Conservation (phyloP, 192 early-diverging fungal species). For the Globomyces pollinis-pini region DNA sequence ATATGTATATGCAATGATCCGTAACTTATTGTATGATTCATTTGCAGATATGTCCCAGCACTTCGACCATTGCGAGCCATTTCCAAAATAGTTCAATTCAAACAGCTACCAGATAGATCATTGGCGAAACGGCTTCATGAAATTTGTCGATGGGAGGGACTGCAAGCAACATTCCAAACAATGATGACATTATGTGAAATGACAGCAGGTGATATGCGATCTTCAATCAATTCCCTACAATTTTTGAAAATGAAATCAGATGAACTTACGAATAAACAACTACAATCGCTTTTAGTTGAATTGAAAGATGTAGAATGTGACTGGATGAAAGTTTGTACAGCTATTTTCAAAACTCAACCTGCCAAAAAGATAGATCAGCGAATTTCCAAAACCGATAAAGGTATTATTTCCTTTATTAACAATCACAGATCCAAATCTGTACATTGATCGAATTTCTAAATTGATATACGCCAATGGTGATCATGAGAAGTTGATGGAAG, state of each 20-base stretch:
- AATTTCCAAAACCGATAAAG: constrained; percentile 6
- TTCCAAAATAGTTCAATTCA: constrained; percentile 66
- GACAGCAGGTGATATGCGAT: constrained; percentile 80
- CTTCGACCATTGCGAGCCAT: constrained; percentile 76
- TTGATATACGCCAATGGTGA: constrained; percentile 65
- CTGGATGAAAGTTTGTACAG: constrained; percentile 74
- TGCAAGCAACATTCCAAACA: constrained; percentile 65
- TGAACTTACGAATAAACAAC: constrained; percentile 24
- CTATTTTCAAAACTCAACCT: constrained; percentile 53
- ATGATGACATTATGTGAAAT: constrained; percentile 68
- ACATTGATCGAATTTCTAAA: constrained; percentile 27
- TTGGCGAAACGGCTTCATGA: constrained; percentile 70
- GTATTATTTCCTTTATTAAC: background rate
- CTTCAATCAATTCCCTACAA: constrained; percentile 84
- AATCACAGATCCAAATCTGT: background rate
- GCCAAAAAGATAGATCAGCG: constrained; percentile 17
- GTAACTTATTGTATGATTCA: constrained; percentile 38
- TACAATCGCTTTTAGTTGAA: constrained; percentile 41
- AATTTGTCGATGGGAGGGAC: constrained; percentile 69
- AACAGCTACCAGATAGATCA: constrained; percentile 45
- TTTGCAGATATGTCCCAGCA: constrained; percentile 74
- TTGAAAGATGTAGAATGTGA: constrained; percentile 74
- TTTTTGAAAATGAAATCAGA: constrained; percentile 21
- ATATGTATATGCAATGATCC: constrained; percentile 99
- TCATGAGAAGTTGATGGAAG: constrained; percentile 79